Evolutionary conservation across 2,329 filamentous ascomycete genomes (phyloP).

Genomic region (Pleomassaria siparia): DNA sequence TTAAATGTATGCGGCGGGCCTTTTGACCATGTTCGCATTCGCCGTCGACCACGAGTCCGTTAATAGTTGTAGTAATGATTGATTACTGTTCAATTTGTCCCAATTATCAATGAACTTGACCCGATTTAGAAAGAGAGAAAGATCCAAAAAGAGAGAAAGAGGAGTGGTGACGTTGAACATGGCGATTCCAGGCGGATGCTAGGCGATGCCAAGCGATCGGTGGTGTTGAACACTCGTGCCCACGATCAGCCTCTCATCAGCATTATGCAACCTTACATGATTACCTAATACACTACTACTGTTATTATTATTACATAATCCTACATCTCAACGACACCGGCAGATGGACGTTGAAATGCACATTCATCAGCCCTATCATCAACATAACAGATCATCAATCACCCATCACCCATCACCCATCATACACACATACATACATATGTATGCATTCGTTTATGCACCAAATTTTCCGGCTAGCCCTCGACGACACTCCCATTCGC

Average conservation of each 20-base stretch:
- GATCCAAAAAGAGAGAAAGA: no score
- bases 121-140: not conserved
- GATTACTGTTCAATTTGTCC: no score
- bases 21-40: constrained; percentile 14
- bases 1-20: not conserved
- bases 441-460: no score
- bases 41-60: constrained; percentile 11
- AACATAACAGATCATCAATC: no score
- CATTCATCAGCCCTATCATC: no score
- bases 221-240: constrained; percentile 9
- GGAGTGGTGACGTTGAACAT: constrained; percentile 13
- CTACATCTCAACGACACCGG: not conserved
- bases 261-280: not conserved
- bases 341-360: no score
- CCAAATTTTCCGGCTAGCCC: no score
- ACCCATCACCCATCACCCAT: no score
- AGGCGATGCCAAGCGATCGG: constrained; percentile 21
- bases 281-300: no score
- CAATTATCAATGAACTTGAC: not conserved
- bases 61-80: no score
- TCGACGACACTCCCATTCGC: no score
- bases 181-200: constrained; percentile 19
- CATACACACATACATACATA: no score
- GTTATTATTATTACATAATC: not conserved
- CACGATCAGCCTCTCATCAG: constrained; percentile 15